Percentiles rank a stretch among this genome's conserved stretches.
Conservation (phyloP, 768 basidiomycete genomes). For the Leccinum rimulosum region DNA sequence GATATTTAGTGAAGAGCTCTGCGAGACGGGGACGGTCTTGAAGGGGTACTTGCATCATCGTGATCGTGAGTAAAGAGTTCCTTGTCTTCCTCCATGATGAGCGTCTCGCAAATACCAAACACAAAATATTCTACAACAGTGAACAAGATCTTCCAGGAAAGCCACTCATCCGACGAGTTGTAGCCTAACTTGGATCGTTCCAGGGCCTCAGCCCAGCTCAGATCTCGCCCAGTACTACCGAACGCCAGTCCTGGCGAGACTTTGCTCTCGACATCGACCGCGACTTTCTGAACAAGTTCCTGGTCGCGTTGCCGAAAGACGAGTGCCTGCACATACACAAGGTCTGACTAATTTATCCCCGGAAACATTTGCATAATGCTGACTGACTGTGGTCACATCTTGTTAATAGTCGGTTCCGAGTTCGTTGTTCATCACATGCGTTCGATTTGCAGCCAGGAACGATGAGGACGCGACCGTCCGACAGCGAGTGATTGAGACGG, state of each 20-base stretch:
- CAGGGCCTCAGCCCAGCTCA: conserved; percentile 44
- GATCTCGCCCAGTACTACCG: conserved; percentile 44
- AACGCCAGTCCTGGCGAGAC: conserved; percentile 49
- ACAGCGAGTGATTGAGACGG: conserved; percentile 48
- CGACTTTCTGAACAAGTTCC: conserved; percentile 40
- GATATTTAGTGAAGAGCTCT: conserved; percentile 56
- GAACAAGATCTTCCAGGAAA: conserved; percentile 47
- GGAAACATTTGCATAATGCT: too few relatives aligned
- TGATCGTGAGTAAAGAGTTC: neutral
- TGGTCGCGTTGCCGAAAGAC: conserved; percentile 45
- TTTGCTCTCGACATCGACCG: conserved; percentile 51
- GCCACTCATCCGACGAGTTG: neutral
- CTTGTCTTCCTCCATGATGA: conserved; percentile 14
- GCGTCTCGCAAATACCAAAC: conserved; percentile 24
- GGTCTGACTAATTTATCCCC: conserved; percentile 34
- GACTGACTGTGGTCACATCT: conserved; percentile 6
- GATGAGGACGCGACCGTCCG: conserved; percentile 18
- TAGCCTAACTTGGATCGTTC: neutral
- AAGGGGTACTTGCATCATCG: conserved; percentile 15
- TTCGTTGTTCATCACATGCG: conserved; percentile 46
- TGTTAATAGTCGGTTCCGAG: conserved; percentile 49
- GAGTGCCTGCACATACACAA: conserved; percentile 49
- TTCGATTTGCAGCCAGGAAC: conserved; percentile 37
- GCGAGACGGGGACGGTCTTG: conserved; percentile 34
- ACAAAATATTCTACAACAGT: conserved; percentile 50